Conservation (phyloP, 1,284 basidiomycete species). For the Heterobasidion irregulare region DNA sequence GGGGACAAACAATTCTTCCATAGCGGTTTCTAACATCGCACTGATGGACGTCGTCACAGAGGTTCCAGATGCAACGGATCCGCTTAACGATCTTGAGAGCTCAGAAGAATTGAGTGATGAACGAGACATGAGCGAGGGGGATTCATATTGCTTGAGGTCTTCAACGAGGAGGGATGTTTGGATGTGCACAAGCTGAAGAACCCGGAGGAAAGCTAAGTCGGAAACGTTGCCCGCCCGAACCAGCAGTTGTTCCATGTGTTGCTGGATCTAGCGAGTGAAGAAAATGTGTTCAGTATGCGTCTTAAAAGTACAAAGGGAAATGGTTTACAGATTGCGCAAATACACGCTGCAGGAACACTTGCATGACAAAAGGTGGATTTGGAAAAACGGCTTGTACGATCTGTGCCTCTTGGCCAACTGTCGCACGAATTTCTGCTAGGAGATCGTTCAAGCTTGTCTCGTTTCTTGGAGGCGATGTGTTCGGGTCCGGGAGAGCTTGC, state of each 20-base stretch:
- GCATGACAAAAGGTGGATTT: slow-evolving; percentile 95
- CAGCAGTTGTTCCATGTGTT: slow-evolving; percentile 85
- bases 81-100: slow-evolving; percentile 46
- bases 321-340: slow-evolving; percentile 90
- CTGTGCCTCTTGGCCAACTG: slow-evolving; percentile 93
- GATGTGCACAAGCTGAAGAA: slow-evolving; percentile 83
- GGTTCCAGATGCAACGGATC: slow-evolving; percentile 30
- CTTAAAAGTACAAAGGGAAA: slow-evolving; percentile 6
- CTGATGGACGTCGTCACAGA: slow-evolving; percentile 40
- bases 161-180: slow-evolving; percentile 80
- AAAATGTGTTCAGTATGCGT: neutral
- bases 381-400: slow-evolving; percentile 99
- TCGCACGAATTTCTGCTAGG: slow-evolving; percentile 83
- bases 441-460: slow-evolving; percentile 79
- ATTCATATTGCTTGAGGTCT: slow-evolving; percentile 89
- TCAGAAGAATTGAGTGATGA: slow-evolving; percentile 54
- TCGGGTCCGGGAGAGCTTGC: slow-evolving; percentile 74
- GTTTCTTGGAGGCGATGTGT: slow-evolving; percentile 67
- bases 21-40: slow-evolving; percentile 86
- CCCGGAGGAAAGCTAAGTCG: slow-evolving; percentile 86
- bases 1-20: slow-evolving; percentile 95
- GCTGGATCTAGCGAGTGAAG: slow-evolving; percentile 66
- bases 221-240: slow-evolving; percentile 69
- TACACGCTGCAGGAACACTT: slow-evolving; percentile 95
- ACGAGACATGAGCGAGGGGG: slow-evolving; percentile 57